Conservation (phyloP, 208 protist species). For the Leishmania gerbilli region DNA sequence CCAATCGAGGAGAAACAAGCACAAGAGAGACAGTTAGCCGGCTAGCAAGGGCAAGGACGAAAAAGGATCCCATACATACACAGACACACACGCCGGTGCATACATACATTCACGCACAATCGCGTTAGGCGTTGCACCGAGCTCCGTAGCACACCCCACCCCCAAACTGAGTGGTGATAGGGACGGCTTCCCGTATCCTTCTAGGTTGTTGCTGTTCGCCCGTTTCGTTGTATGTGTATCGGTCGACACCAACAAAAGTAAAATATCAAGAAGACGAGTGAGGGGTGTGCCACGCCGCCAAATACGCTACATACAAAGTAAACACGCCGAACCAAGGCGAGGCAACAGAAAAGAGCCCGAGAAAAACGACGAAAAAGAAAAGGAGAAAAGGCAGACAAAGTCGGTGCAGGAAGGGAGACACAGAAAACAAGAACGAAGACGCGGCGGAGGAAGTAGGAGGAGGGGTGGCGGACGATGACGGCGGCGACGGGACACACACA, state of each 20-base stretch:
- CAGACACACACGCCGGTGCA: not conserved
- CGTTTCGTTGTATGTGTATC: not conserved
- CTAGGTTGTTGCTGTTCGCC: not conserved
- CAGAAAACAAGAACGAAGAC: not conserved
- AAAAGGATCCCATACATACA: not conserved
- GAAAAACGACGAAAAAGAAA: not conserved
- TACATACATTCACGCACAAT: not conserved
- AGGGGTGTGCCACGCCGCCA: not conserved
- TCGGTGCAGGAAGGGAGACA: not conserved
- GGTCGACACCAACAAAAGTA: not conserved
- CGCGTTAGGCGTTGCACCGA: not conserved
- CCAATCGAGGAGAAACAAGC: too few relatives aligned
- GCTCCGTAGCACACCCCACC: not conserved
- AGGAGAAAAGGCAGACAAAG: not conserved
- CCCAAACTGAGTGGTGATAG: not conserved
- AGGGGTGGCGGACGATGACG: too few relatives aligned
- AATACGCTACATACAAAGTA: not conserved
- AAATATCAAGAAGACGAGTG: not conserved
- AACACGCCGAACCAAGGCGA: not conserved
- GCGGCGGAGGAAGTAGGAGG: too few relatives aligned
- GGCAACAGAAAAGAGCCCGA: not conserved
- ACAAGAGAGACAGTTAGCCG: not conserved
- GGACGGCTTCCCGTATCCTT: not conserved
- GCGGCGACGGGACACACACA: not conserved
- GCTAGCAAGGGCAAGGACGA: not conserved